Conservation (phyloP, 768 basidiomycete genomes). For the Arthromyces matolae region DNA sequence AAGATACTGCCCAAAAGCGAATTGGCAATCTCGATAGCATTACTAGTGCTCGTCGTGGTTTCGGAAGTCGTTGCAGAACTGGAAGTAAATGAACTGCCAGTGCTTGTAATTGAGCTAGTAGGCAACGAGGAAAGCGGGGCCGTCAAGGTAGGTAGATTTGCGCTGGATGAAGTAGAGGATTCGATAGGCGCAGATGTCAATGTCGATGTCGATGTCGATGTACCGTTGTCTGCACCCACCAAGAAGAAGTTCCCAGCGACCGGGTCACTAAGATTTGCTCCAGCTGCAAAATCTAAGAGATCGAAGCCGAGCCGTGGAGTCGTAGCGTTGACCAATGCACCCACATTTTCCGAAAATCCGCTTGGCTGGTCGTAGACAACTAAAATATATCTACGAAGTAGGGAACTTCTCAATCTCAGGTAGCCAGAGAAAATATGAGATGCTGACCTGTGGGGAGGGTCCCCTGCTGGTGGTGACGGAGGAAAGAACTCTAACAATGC, state of each 20-base stretch:
- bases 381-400: conserved; percentile 28
- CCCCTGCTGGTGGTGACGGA: conserved; percentile 37
- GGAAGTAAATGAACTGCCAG: background rate
- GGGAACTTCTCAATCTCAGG: conserved; percentile 1
- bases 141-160: background rate
- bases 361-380: conserved; percentile 32
- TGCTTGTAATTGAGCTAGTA: background rate
- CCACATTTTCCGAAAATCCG: conserved; percentile 26
- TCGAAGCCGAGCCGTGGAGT: conserved; percentile 37
- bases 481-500: conserved; percentile 37
- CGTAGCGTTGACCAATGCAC: conserved; percentile 30
- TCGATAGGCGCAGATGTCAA: conserved; percentile 4
- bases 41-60: background rate
- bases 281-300: conserved; percentile 31
- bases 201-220: background rate
- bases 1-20: background rate
- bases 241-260: conserved; percentile 44
- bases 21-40: background rate
- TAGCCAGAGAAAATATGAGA: conserved; percentile 9
- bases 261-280: conserved; percentile 30
- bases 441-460: conserved; percentile 42
- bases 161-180: background rate
- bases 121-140: background rate
- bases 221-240: conserved; percentile 29
- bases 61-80: background rate